Evolutionary conservation across 2,329 filamentous ascomycete species (phyloP), one percentile per base, ranked within the genome.

Genomic region (Penicillium freii): DNA sequence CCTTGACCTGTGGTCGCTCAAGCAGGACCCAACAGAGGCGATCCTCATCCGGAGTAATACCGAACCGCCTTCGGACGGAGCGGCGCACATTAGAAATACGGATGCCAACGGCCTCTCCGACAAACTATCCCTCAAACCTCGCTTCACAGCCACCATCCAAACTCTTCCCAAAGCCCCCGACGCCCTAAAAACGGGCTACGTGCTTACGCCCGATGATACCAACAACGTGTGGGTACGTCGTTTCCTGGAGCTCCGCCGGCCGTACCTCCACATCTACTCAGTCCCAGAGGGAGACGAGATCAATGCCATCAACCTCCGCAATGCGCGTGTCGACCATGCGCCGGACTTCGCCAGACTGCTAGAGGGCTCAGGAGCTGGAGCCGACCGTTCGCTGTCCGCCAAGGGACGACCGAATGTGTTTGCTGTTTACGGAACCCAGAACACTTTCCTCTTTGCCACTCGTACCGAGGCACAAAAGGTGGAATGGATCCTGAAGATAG

Each of bases 401-500:
- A 77, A 78, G 51, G 75, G 78, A 74, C 85, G 74, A 67, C 82
- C 86, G 4, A 88, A 89, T 63, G 90, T 97, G 40, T 99, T 96
- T 81, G 94, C 94, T 13, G 85, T 99, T 50, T 99, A 97, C 71
- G 93, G 91, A 42, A 90, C 89, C 58, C 89, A 94, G 73, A 97
- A 97, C 75, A 96, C 92, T 33, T 99, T 92, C 84, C 81, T 99
- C 40, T 97, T 99, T 74, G 91, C 92, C 15, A 90, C 92, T 25
- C 83, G 92, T 57, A 93, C 87, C 67, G 93, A 97, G 78, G 84
- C 87, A 48, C 92, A 97, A 74, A 96, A 97, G 80, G 88, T 92
- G 66, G 94, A 97, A 73, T 99, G 94, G 94, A 96, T 99, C 66
- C 84, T 95, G 74, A 88, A 89, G 69, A 91, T 99, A 66, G 94